Evolutionary conservation across 176 grass and related monocot genomes (phyloP).

Genomic region (Carex kokanica): DNA sequence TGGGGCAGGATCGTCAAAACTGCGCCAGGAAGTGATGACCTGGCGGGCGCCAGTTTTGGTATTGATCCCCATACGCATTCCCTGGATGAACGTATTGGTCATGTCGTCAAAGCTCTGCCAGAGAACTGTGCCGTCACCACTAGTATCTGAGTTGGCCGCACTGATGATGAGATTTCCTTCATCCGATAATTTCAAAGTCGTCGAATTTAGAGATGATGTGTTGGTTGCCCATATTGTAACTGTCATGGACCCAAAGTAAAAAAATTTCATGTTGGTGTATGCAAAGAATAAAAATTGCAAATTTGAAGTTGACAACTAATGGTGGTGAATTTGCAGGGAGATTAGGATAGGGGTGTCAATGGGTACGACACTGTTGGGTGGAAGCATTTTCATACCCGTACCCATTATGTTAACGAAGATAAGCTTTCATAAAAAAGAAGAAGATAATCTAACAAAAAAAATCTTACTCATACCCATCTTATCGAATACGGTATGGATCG

Average conservation of each 20-base stretch:
- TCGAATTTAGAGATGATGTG: background rate
- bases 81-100: slow-evolving; percentile 4
- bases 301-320: background rate
- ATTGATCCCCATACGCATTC: slow-evolving; percentile 14
- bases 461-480: too few relatives aligned
- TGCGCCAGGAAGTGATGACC: background rate
- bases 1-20: slow-evolving; percentile 2
- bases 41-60: background rate
- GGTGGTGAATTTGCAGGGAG: too few relatives aligned
- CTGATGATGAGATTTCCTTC: slow-evolving; percentile 8
- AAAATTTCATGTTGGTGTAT: background rate
- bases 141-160: background rate
- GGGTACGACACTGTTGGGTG: too few relatives aligned
- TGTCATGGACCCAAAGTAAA: background rate
- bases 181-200: background rate
- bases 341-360: background rate
- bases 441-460: too few relatives aligned
- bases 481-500: too few relatives aligned
- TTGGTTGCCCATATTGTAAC: slow-evolving; percentile 22
- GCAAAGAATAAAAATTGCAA: background rate
- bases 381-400: too few relatives aligned
- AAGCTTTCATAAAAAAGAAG: too few relatives aligned
- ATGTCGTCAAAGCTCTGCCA: slow-evolving; percentile 22
- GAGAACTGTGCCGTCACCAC: background rate
- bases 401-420: too few relatives aligned